Percentiles rank a stretch among this genome's conserved stretches.
Conservation (phyloP, 306 rosid species). For the Fragaria vesca region DNA sequence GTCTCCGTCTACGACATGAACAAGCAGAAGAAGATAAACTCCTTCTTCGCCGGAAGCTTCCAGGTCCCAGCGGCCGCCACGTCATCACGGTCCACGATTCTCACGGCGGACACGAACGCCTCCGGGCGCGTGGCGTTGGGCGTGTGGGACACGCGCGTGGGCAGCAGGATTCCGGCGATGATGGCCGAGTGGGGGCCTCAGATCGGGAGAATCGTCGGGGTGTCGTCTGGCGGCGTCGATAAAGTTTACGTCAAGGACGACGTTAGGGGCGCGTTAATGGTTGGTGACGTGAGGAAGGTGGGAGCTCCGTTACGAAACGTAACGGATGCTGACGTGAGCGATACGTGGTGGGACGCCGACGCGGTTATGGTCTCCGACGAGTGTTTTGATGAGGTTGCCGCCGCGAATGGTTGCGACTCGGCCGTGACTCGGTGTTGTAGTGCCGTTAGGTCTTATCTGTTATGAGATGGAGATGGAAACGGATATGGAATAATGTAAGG, state of each 20-base stretch:
- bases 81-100: constrained; percentile 32
- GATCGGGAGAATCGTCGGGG: constrained; percentile 37
- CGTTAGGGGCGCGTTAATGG: constrained; percentile 31
- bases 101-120: constrained; percentile 25
- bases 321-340: constrained; percentile 36
- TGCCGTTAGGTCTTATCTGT: constrained; percentile 26
- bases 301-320: constrained; percentile 37
- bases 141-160: constrained; percentile 67
- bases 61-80: constrained; percentile 20
- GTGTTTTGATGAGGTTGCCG: constrained; percentile 11
- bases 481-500: not conserved
- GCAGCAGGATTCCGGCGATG: constrained; percentile 49
- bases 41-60: constrained; percentile 1
- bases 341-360: constrained; percentile 56
- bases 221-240: constrained; percentile 36
- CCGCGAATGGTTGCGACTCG: constrained; percentile 20
- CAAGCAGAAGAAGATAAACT: constrained; percentile 25
- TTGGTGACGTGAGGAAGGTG: constrained; percentile 62
- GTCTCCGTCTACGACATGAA: constrained; percentile 33
- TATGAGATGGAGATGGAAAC: not conserved
- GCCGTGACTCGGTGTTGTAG: constrained; percentile 28
- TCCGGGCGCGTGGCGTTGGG: constrained; percentile 31
- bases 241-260: constrained; percentile 50
- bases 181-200: constrained; percentile 60
- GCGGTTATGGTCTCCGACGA: constrained; percentile 37